These are phyloP conservation scores for Pleurotus pulmonarius DNA, from an alignment of 768 basidiomycete species.

Conservation along the genomic window DNA sequence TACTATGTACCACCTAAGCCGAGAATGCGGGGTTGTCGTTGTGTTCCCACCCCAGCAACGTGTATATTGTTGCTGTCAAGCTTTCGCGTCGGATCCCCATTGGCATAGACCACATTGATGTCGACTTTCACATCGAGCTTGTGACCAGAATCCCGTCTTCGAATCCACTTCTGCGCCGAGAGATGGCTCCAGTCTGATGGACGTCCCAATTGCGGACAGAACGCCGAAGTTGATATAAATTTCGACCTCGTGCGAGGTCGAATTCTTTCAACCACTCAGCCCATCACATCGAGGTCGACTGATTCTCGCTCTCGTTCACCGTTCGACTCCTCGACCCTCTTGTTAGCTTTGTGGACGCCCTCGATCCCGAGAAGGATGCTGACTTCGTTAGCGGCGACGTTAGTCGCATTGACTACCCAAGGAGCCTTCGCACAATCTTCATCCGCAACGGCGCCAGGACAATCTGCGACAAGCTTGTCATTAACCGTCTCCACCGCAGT, in stretches of 20 bases:
- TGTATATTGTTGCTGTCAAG: background rate
- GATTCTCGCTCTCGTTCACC: background rate
- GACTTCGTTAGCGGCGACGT: constrained; percentile 14
- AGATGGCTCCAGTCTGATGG: background rate
- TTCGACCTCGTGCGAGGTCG: background rate
- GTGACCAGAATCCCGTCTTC: background rate
- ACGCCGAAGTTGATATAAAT: background rate
- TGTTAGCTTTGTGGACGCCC: background rate
- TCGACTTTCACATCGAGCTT: background rate
- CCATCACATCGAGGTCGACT: background rate
- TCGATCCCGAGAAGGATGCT: constrained; percentile 17
- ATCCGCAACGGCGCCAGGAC: constrained; percentile 11
- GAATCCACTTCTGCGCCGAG: background rate
- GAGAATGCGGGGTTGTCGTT: background rate
- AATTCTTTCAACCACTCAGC: background rate
- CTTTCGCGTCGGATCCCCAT: background rate
- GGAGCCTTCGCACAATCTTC: constrained; percentile 16
- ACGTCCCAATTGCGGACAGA: background rate
- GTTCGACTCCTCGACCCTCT: background rate
- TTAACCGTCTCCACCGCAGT: constrained; percentile 56
- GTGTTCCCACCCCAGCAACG: background rate
- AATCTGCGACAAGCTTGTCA: constrained; percentile 16
- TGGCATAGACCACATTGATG: background rate
- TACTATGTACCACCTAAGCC: too few species aligned
- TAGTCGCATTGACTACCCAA: constrained; percentile 13